Evolutionary conservation across 371 early-diverging fungal species (phyloP).

Genomic region (Rhizopus delemar): DNA sequence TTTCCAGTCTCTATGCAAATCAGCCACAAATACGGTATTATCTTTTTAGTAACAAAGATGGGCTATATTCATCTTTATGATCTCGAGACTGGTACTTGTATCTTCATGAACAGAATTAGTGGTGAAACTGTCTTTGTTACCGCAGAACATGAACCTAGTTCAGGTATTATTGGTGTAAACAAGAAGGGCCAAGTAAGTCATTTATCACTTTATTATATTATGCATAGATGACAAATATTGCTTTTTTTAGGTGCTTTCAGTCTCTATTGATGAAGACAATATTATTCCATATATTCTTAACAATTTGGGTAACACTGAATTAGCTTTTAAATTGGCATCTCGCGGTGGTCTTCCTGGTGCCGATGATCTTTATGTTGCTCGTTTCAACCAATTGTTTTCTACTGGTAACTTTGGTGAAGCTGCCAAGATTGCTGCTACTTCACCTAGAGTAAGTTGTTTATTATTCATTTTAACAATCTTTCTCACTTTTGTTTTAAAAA

Average conservation of each 20-base stretch:
- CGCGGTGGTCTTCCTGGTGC: conserved; percentile 94
- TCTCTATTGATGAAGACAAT: conserved; percentile 84
- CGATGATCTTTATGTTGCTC: conserved; percentile 85
- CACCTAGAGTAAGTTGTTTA: conserved; percentile 70
- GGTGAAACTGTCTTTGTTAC: conserved; percentile 97
- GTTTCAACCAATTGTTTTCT: conserved; percentile 85
- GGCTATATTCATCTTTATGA: conserved; percentile 98
- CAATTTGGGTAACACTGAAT: conserved; percentile 81
- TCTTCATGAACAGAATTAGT: conserved; percentile 96
- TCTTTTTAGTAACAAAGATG: conserved; percentile 94
- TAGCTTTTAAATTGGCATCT: conserved; percentile 88
- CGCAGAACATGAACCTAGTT: conserved; percentile 82
- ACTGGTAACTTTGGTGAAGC: conserved; percentile 86
- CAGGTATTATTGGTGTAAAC: conserved; percentile 94
- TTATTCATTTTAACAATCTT: background rate
- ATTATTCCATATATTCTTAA: conserved; percentile 89
- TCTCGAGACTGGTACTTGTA: conserved; percentile 88
- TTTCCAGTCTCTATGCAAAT: conserved; percentile 98
- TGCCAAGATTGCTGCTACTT: conserved; percentile 94
- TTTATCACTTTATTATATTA: background rate
- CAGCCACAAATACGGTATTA: conserved; percentile 85
- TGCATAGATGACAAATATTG: background rate
- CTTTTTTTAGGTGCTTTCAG: conserved; percentile 80
- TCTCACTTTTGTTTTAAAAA: conserved; percentile 6
- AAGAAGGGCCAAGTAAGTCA: conserved; percentile 87